phyloP scores from a whole-genome alignment of 116 monocot species.

The Trichopus zeylanicus region DNA sequence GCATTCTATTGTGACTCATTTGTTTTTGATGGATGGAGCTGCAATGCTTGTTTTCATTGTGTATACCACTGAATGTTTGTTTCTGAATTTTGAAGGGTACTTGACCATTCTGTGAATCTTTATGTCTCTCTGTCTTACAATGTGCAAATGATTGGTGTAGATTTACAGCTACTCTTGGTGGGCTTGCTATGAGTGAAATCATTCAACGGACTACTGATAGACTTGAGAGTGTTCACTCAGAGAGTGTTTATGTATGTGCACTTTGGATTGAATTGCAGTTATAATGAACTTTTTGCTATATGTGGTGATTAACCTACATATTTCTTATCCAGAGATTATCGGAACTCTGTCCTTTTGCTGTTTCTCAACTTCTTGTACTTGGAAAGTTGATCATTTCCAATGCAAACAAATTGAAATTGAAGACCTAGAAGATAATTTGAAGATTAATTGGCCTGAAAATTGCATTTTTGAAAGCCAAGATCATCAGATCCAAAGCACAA shows the following conservation, averaged over 20 bases:
- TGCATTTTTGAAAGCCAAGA: slow-evolving; percentile 69
- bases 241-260: slow-evolving; percentile 84
- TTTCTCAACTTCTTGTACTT: slow-evolving; percentile 69
- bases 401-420: slow-evolving; percentile 44
- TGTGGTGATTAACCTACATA: too few relatives aligned
- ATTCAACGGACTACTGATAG: slow-evolving; percentile 66
- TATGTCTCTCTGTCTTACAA: too few relatives aligned
- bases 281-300: too few relatives aligned
- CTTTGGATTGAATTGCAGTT: too few relatives aligned
- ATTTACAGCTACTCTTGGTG: slow-evolving; percentile 62
- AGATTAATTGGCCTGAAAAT: slow-evolving; percentile 88
- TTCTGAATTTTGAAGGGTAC: too few relatives aligned
- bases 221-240: slow-evolving; percentile 80
- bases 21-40: too few relatives aligned
- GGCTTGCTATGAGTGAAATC: slow-evolving; percentile 57
- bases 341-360: slow-evolving; percentile 79
- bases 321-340: slow-evolving; percentile 73
- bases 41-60: too few relatives aligned
- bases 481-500: slow-evolving; percentile 71
- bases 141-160: slow-evolving; percentile 48
- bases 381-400: slow-evolving; percentile 77
- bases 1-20: too few relatives aligned
- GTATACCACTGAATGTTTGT: too few relatives aligned
- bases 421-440: slow-evolving; percentile 23
- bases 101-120: too few relatives aligned